Evolutionary conservation across 108 stramenopile genomes (phyloP), one percentile per base, ranked within the genome.

Genomic region (Cyclostephanos invisitatus): DNA sequence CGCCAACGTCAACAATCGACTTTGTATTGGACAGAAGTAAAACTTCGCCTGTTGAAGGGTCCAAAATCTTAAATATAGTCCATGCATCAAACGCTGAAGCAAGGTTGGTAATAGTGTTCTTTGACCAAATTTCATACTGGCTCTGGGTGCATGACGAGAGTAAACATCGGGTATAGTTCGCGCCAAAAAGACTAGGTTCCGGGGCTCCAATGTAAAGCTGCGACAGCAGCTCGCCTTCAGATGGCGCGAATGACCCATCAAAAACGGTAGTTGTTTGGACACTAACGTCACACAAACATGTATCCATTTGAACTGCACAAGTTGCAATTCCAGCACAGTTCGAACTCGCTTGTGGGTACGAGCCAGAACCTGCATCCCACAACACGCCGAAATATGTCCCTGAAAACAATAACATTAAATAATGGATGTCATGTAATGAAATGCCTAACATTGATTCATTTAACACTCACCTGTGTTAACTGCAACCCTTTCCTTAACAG

Each of bases 41-140:
- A 5, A 17, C n/a, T 7, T 22, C 21, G 1, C 77, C 83, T 35
- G 42, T 57, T 14, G 37, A 14, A 57, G 83, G 51, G 51, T 53
- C 67, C 12, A 27, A 35, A 27, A 86, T 60, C 57, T 77, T 70
- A 60, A 89, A 89, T 0, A 89, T 58, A 12, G 85, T 83, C 12
- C 83, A 64, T 11, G 28, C 54, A 15, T 81, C 61, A 24, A 81
- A 66, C 21, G 69, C 67, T 20, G 55, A 38, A 42, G 64, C 64
- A 29, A 37, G 44, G 35, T 64, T 55, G 47, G 62, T 29, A 6
- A 77, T 63, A 11, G 44, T 66, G 6, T 22, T 35, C 9, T 36
- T 17, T 17, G 48, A 62, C 20, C 55, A 72, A 35, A 70, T 24
- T 35, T 70, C 55, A 35, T 53, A 63, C 20, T 21, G 2, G 51